Conservation (phyloP, 768 basidiomycete species). For the Boletus sp. region DNA sequence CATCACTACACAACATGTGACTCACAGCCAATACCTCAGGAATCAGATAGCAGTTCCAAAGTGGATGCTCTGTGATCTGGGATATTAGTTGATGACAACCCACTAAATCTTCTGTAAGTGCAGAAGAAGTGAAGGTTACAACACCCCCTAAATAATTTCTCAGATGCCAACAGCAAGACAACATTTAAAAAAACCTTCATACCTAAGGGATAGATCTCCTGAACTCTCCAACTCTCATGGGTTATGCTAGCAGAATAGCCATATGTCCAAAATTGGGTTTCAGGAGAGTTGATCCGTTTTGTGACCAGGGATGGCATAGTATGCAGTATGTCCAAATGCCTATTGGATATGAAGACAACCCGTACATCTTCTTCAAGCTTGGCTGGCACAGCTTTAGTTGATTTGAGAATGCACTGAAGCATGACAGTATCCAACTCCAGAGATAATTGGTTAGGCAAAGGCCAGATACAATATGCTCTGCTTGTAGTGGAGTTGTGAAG, state of each 20-base stretch:
- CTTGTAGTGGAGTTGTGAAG: slow-evolving; percentile 34
- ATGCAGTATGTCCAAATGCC: slow-evolving; percentile 49
- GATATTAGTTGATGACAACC: slow-evolving; percentile 48
- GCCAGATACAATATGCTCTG: slow-evolving; percentile 53
- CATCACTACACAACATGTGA: slow-evolving; percentile 13
- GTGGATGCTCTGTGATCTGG: slow-evolving; percentile 54
- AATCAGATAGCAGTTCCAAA: slow-evolving; percentile 68
- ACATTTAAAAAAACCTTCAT: slow-evolving; percentile 13
- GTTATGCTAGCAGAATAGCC: slow-evolving; percentile 58
- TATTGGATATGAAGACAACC: slow-evolving; percentile 66
- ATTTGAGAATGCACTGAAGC: slow-evolving; percentile 44
- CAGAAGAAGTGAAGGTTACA: slow-evolving; percentile 65
- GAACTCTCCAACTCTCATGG: slow-evolving; percentile 57
- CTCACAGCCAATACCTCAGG: slow-evolving; percentile 60
- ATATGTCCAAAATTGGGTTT: slow-evolving; percentile 64
- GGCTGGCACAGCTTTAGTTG: slow-evolving; percentile 40
- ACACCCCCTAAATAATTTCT: slow-evolving; percentile 55
- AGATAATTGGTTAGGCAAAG: slow-evolving; percentile 27
- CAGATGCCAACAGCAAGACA: neutral
- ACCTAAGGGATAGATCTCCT: slow-evolving; percentile 71
- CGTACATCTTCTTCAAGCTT: slow-evolving; percentile 41
- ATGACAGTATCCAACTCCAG: slow-evolving; percentile 42
- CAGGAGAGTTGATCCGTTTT: slow-evolving; percentile 42
- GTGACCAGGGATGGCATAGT: slow-evolving; percentile 49
- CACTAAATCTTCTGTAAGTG: slow-evolving; percentile 52